Base-by-base conservation (phyloP, 2,329 filamentous ascomycete species). In the Pyrenophora graminea region DNA sequence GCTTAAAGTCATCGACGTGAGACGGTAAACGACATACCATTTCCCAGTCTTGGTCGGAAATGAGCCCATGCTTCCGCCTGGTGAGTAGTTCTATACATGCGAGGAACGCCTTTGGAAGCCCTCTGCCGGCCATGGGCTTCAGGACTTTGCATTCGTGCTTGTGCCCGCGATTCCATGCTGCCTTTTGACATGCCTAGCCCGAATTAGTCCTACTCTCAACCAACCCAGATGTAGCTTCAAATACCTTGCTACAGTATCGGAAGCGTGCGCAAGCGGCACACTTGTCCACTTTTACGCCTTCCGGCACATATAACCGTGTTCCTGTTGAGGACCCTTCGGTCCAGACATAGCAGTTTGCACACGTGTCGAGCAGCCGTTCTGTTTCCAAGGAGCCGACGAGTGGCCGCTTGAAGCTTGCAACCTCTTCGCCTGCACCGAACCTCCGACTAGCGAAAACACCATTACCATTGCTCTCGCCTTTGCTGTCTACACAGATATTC, bases 181-280 rank as follows among this genome's bases (percentile, higher is more conserved):
- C 76, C 37, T 75, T 71, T 72, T 88, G 85, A 64, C 85, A 88
- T 23, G 63, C 71, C 82, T 86, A 38, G 12, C 10, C 18, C 6
- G 9, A 6, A 4, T 64, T 31, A 64, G 47, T 38, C 25, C 13
- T 17, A 17, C 6, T 36, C 9, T 19, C 12, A n/a, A 13, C 4
- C 27, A 9, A 13, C 30, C 15, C 15, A 44, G 12, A 13, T 39
- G 27, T 6, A 40, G 17, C 15, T 33, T 5, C 10, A 43, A 6
- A 37, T 66, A 85, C 83, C 76, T 79, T 83, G 57, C 79, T 77
- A 66, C 85, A 87, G 65, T 86, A 87, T 56, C 76, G 80, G 2
- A 85, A 79, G 27, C 79, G 72, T 49, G 78, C 79, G 62, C 85
- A 87, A 6, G 81, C 81, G 3, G 79, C 78, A 63, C 85, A 87